phyloP scores from a whole-genome alignment of 2,329 filamentous ascomycete species.

The Aureobasidium sp. region DNA sequence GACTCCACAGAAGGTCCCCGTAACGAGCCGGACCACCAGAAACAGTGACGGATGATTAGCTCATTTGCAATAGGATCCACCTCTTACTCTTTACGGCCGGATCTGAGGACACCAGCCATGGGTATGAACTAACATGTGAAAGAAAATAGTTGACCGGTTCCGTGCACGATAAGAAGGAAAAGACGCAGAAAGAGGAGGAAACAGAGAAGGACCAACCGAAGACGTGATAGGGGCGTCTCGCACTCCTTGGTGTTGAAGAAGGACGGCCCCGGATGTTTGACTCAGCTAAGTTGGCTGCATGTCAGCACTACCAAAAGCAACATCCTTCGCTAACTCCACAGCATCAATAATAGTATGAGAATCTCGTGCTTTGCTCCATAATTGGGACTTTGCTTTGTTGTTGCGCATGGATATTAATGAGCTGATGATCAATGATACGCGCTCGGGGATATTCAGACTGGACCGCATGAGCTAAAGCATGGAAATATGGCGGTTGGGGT shows the following conservation, averaged over 20 bases:
- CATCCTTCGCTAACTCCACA: background rate
- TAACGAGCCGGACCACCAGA: background rate
- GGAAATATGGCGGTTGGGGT: background rate
- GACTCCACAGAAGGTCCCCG: background rate
- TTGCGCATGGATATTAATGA: background rate
- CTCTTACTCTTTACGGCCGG: background rate
- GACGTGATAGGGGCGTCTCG: background rate
- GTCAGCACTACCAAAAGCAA: background rate
- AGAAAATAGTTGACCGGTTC: background rate
- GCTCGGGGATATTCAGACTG: background rate
- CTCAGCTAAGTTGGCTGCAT: background rate
- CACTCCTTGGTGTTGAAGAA: background rate
- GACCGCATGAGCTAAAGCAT: background rate
- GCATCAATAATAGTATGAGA: background rate
- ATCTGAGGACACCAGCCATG: background rate
- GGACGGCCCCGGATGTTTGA: background rate
- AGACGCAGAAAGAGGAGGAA: background rate
- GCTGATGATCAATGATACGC: background rate
- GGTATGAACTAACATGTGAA: background rate
- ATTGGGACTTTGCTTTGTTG: background rate
- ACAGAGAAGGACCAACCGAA: background rate
- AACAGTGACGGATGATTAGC: background rate
- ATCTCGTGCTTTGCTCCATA: background rate
- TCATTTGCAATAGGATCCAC: background rate
- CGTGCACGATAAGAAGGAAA: background rate